Evolutionary conservation across 345 rosid species (phyloP), one percentile per base, ranked within the genome.

Genomic region (Acer saccharum): DNA sequence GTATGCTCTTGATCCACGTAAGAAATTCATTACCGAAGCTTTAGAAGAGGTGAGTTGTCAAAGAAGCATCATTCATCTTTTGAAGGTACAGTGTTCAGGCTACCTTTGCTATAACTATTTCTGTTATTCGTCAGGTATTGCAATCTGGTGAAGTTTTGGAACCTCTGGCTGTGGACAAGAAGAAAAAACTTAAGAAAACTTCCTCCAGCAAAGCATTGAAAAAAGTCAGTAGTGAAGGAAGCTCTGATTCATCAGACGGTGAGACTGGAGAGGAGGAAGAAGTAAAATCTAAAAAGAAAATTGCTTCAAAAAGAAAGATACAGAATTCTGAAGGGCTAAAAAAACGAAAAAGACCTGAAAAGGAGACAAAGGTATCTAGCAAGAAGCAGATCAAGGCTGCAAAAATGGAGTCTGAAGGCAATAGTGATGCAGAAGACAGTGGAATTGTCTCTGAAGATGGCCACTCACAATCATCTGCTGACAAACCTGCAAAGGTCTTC

Each of bases 1-100:
- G 69, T 11, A 57, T 86, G 46, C 86, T 50, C 95, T 96, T 79
- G 98, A 92, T 82, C 84, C 89, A 20, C 84, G 74, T 79, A 96
- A 94, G 88, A 85, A 86, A 81, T 87, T 91, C 73, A 89, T 94
- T 55, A 83, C 84, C 80, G 78, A 80, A 61, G 87, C 88, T 54
- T 81, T 96, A 80, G 97, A 94, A 74, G 84, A 86, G 82, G 98
- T 91, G 77, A 75, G 76, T 74, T 76, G 46, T 69, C 76, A 7
- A 62, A 3, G 44, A 73, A 71, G 41, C 62, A 50, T 73, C 65
- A 35, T 78, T 62, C 70, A 62, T 68, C 77, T 65, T 77, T 54
- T 23, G 9, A 55, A 65, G 48, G 55, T 48, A 17, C 74, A 7
- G 3, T 35, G 48, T 68, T 10, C 52, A 18, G 62, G 29, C 61